Conservation (phyloP, 129 eudicot genomes). For the Artemisia annua region DNA sequence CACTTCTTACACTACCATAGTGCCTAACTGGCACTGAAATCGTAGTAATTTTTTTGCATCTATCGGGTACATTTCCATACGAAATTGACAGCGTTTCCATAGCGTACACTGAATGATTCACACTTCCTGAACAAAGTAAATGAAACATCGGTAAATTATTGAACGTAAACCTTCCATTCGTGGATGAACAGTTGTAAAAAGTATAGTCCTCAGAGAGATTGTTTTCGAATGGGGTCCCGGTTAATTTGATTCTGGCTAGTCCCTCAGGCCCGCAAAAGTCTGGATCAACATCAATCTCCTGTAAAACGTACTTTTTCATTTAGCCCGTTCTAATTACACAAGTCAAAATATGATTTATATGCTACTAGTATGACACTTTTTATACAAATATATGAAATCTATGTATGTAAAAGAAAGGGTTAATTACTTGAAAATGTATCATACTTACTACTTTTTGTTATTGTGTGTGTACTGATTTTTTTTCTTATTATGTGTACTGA, state of each 20-base stretch:
- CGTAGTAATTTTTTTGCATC: slow-evolving; percentile 37
- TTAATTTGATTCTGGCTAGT: slow-evolving; percentile 3
- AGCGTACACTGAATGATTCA: slow-evolving; percentile 47
- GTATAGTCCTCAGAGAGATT: slow-evolving; percentile 18
- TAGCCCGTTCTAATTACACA: too few relatives aligned
- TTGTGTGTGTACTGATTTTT: too few relatives aligned
- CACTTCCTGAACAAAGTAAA: slow-evolving; percentile 44
- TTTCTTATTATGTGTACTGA: too few relatives aligned
- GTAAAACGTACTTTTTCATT: too few relatives aligned
- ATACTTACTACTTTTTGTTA: too few relatives aligned
- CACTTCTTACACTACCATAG: slow-evolving; percentile 15
- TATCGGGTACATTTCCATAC: slow-evolving; percentile 30
- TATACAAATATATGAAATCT: too few relatives aligned
- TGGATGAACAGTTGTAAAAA: slow-evolving; percentile 54
- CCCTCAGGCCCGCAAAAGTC: slow-evolving; percentile 28
- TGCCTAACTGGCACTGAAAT: slow-evolving; percentile 38
- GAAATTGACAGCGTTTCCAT: slow-evolving; percentile 14
- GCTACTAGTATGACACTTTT: too few relatives aligned
- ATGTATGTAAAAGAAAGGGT: too few relatives aligned
- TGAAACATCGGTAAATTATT: slow-evolving; percentile 23
- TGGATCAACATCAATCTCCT: slow-evolving; percentile 27
- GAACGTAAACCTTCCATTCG: not conserved
- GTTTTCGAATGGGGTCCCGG: not conserved
- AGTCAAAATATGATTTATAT: too few relatives aligned
- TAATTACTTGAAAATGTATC: too few relatives aligned